phyloP scores from a whole-genome alignment of 2,329 filamentous ascomycete genomes.

The Epichloe amarillans region DNA sequence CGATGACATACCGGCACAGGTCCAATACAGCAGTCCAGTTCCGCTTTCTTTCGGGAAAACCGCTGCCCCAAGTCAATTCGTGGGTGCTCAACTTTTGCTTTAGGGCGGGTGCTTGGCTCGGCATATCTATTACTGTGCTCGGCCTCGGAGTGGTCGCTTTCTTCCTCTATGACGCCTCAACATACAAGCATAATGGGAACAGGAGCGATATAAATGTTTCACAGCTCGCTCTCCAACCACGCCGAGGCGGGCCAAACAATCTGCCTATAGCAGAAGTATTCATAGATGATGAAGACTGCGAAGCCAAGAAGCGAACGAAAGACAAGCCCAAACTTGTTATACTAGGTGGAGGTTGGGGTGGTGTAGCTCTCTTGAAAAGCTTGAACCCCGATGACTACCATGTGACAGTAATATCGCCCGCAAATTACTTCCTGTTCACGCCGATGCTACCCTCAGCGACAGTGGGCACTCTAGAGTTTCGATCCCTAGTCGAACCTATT shows the following conservation, averaged over 20 bases:
- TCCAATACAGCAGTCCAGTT: not conserved
- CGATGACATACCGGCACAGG: not conserved
- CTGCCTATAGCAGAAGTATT: slow-evolving; percentile 78
- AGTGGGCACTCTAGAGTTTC: slow-evolving; percentile 82
- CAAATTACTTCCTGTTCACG: slow-evolving; percentile 96
- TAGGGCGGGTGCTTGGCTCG: slow-evolving; percentile 47
- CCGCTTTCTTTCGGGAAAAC: slow-evolving; percentile 33
- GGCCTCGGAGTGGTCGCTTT: slow-evolving; percentile 63
- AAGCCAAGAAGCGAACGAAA: slow-evolving; percentile 56
- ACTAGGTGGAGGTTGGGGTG: slow-evolving; percentile 88
- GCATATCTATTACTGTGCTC: slow-evolving; percentile 60
- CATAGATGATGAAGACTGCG: slow-evolving; percentile 76
- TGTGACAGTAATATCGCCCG: slow-evolving; percentile 85
- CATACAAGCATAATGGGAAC: slow-evolving; percentile 62
- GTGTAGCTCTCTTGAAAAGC: slow-evolving; percentile 81
- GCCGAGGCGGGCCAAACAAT: slow-evolving; percentile 83
- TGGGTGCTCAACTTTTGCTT: slow-evolving; percentile 46
- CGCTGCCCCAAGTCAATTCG: slow-evolving; percentile 35
- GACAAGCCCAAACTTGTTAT: slow-evolving; percentile 89
- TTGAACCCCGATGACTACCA: slow-evolving; percentile 87
- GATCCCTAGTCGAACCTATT: slow-evolving; percentile 87
- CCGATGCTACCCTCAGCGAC: slow-evolving; percentile 96
- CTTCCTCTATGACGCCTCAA: slow-evolving; percentile 87
- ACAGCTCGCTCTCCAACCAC: slow-evolving; percentile 65
- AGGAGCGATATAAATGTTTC: slow-evolving; percentile 71